phyloP scores from a whole-genome alignment of 352 stramenopile species.

The Plasmopara viticola region DNA sequence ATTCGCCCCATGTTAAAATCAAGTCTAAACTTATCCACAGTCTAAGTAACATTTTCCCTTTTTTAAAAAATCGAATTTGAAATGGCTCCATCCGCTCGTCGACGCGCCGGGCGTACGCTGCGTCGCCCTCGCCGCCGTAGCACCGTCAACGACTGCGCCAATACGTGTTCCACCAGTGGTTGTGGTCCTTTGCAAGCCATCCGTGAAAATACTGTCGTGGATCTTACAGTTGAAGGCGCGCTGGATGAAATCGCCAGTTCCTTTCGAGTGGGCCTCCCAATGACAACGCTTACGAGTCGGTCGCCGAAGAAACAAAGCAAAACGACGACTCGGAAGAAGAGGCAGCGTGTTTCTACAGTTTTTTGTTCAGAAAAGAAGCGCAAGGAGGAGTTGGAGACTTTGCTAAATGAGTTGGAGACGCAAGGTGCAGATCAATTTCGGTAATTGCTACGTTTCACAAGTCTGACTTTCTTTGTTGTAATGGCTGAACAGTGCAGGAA shows the following conservation, averaged over 20 bases:
- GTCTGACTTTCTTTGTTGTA: conserved; percentile 7
- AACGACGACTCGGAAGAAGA: conserved; percentile 30
- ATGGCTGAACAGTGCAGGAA: conserved; percentile 43
- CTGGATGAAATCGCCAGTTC: conserved; percentile 6
- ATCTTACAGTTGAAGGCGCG: conserved; percentile 22
- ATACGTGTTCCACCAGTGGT: conserved; percentile 12
- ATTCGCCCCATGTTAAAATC: too few relatives aligned
- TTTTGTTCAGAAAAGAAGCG: conserved; percentile 35
- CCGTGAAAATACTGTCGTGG: conserved; percentile 57
- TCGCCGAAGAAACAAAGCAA: conserved; percentile 27
- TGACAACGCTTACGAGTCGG: conserved; percentile 8
- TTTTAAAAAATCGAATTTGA: conserved; percentile 20
- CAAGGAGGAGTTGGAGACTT: conserved; percentile 28
- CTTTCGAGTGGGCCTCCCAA: conserved; percentile 7
- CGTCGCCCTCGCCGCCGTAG: conserved; percentile 32
- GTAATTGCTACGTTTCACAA: background rate
- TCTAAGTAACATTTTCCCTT: conserved; percentile 2
- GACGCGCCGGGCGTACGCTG: conserved; percentile 42
- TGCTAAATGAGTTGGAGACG: conserved; percentile 58
- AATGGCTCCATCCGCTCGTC: conserved; percentile 32
- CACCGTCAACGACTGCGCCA: conserved; percentile 7
- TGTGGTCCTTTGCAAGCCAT: conserved; percentile 39
- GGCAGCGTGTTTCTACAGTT: conserved; percentile 16
- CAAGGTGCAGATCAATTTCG: conserved; percentile 29
- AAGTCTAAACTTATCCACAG: background rate